Conservation (phyloP, 345 rosid species). For the Anacardium occidentale region DNA sequence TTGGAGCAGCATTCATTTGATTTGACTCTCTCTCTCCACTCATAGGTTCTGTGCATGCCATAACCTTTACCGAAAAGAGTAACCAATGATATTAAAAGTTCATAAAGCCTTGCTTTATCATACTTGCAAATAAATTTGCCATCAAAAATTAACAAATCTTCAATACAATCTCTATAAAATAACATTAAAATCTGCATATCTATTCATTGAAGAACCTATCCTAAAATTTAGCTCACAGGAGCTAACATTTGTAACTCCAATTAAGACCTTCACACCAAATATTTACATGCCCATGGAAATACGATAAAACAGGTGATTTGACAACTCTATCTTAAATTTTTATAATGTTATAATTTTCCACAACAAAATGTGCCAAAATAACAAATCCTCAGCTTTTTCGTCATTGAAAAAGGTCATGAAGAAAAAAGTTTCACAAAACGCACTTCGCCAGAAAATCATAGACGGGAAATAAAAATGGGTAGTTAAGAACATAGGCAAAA, state of each 20-base stretch:
- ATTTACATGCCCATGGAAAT: neutral
- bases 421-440: neutral
- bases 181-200: no score
- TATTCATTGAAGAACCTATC: no score
- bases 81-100: neutral
- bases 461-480: neutral
- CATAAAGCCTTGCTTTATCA: neutral
- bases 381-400: neutral
- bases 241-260: neutral
- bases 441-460: neutral
- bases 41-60: conserved; percentile 25
- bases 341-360: neutral
- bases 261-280: neutral
- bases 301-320: neutral
- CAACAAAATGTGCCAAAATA: neutral
- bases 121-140: neutral
- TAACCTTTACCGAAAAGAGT: no score
- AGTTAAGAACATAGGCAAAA: no score
- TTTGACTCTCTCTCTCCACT: conserved; percentile 35
- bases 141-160: neutral
- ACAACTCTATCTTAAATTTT: neutral
- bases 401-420: neutral
- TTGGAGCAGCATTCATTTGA: conserved; percentile 30
- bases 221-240: neutral
- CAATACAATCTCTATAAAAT: no score